Evolutionary conservation across 495 filamentous ascomycete genomes (phyloP).

Genomic region (Patellaria atrata): DNA sequence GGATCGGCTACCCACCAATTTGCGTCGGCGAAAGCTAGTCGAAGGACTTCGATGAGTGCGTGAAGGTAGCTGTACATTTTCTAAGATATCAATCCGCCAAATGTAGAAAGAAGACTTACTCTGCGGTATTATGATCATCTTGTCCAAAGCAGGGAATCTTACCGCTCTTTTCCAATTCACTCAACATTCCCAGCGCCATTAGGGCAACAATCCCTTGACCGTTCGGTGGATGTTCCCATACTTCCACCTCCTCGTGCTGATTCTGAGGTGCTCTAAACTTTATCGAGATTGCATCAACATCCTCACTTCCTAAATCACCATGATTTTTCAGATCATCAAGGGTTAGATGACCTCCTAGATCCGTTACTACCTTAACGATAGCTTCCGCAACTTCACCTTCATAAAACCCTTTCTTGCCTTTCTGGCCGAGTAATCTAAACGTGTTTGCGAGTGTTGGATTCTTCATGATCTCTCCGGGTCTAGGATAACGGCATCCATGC

Average conservation of each 20-base stretch:
- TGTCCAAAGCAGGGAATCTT: conserved; percentile 54
- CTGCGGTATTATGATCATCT: conserved; percentile 55
- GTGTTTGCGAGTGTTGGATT: conserved; percentile 71
- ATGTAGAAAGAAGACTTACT: conserved; percentile 14
- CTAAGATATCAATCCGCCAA: neutral
- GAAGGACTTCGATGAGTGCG: conserved; percentile 73
- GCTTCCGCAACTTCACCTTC: conserved; percentile 65
- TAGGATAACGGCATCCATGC: conserved; percentile 55
- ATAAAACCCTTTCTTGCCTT: conserved; percentile 89
- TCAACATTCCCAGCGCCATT: conserved; percentile 83
- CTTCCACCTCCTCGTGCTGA: conserved; percentile 47
- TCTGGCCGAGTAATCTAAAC: conserved; percentile 60
- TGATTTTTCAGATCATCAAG: conserved; percentile 71
- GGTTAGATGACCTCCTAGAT: conserved; percentile 63
- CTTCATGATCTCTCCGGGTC: conserved; percentile 76
- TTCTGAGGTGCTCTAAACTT: conserved; percentile 53
- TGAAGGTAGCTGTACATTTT: conserved; percentile 53
- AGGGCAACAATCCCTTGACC: conserved; percentile 92
- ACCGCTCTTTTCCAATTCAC: conserved; percentile 60
- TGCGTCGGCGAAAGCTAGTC: conserved; percentile 85
- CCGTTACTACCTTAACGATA: conserved; percentile 60
- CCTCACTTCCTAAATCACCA: conserved; percentile 57
- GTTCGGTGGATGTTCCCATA: conserved; percentile 98
- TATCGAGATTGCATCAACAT: conserved; percentile 66
- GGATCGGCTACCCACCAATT: conserved; percentile 85